phyloP scores from a whole-genome alignment of 2,329 filamentous ascomycete genomes.

The Exophiala mesophila region DNA sequence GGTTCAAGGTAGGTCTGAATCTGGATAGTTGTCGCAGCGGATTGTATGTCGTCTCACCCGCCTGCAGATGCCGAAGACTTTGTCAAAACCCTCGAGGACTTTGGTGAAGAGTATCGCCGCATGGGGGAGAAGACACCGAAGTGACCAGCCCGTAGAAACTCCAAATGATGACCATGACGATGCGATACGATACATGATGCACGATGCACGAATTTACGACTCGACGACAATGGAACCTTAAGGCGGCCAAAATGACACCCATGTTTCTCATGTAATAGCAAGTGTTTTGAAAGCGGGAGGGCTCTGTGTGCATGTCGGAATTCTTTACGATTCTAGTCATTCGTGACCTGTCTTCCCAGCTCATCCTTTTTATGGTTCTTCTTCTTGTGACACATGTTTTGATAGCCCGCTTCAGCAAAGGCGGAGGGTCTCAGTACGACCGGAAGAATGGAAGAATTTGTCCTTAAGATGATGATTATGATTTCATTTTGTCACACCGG shows the following conservation, averaged over 20 bases:
- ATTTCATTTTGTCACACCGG: too few relatives aligned
- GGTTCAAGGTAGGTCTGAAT: constrained; percentile 29
- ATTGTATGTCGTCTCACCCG: background rate
- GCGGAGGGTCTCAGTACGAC: too few relatives aligned
- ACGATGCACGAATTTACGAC: background rate
- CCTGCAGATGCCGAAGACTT: constrained; percentile 40
- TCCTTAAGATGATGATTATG: too few relatives aligned
- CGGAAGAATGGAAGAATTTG: too few relatives aligned
- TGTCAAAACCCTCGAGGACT: constrained; percentile 31
- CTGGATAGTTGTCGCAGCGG: background rate
- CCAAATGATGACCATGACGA: background rate
- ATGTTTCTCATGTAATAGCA: background rate
- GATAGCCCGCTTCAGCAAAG: too few relatives aligned
- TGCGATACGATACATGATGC: too few relatives aligned
- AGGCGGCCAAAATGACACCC: constrained; percentile 5
- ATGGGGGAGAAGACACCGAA: constrained; percentile 7
- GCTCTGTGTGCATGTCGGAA: constrained; percentile 12
- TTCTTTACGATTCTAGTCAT: constrained; percentile 2
- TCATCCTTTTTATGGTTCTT: constrained; percentile 4
- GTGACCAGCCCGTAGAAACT: constrained; percentile 6
- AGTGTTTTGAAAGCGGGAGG: constrained; percentile 3
- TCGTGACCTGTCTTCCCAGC: constrained; percentile 16
- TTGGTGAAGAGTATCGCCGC: constrained; percentile 24
- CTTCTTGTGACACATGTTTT: background rate
- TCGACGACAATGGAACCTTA: constrained; percentile 9